Base-by-base conservation (phyloP, 192 early-diverging fungal genomes). In the Chytriomyces hyalinus region DNA sequence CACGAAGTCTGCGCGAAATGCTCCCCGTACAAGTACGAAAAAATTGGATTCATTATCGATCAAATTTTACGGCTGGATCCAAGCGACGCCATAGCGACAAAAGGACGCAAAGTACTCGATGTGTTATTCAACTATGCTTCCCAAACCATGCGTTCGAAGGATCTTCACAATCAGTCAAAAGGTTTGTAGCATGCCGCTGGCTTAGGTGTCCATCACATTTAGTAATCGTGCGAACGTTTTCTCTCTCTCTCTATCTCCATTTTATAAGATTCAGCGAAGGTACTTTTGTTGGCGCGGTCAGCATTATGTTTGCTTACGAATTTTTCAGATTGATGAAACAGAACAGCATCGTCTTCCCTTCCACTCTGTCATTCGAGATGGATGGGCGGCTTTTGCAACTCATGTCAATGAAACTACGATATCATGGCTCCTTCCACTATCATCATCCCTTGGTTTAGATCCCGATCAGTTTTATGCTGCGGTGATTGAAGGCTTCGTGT, bases 1-100 rank as follows among this genome's bases (percentile, higher is more conserved):
- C 20, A 80, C 5, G 85, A 90, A 44, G 82, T 80, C 85, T 24
- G 80, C 88, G 60, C 78, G 61, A 10, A 67, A 70, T 28, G 69
- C 26, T 88, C 86, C 0, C 78, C 90, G 0, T 93, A 92, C 77
- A 88, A 91, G 72, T 93, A 93, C 67, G 89, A 92, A 71, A 85
- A 78, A 7, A 67, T 93, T 49, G 80, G 78, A 49, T 92, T 92
- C 78, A 81, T 92, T 8, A 78, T 84, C 17, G 77, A 83, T 69
- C 88, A 85, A 57, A 78, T 87, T 28, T 65, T 91, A 63, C 83
- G 85, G 49, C 71, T 84, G 15, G 68, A 88, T 3, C 83, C 85
- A 0, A 80, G 83, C 45, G 81, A 91, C 57, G 78, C 80, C 9
- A 62, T 61, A 5, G 81, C 82, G 10, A 61, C 63, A 20, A 83